Percentiles rank a stretch among this genome's conserved stretches.
phyloP scores from a whole-genome alignment of 371 early-diverging fungal genomes.

The Vairimorpha apis region DNA sequence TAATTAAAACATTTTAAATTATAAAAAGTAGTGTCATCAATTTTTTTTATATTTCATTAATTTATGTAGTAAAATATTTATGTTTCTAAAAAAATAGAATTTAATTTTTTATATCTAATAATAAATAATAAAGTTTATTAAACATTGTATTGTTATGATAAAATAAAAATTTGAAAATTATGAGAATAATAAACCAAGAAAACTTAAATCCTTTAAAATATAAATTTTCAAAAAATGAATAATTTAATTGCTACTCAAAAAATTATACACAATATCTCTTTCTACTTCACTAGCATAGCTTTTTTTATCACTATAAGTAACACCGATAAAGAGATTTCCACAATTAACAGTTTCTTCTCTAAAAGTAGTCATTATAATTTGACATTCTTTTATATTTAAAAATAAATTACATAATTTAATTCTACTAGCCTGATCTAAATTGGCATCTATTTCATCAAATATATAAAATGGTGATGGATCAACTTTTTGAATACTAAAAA shows the following conservation, averaged over 20 bases:
- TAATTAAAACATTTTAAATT: no score
- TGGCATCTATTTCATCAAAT: conserved; percentile 99
- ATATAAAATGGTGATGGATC: conserved; percentile 97
- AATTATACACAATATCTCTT: conserved; percentile 7
- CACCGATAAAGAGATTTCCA: conserved; percentile 56
- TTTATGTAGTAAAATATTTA: no score
- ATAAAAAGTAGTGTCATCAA: no score
- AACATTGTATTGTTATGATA: no score
- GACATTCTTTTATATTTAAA: conserved; percentile 37
- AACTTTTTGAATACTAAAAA: conserved; percentile 97
- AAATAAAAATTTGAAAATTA: no score
- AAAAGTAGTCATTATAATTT: conserved; percentile 61
- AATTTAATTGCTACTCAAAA: neutral
- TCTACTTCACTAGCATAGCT: conserved; percentile 37
- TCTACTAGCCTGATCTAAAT: conserved; percentile 70
- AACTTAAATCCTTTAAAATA: no score
- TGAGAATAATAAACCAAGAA: no score
- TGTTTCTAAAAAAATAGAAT: no score
- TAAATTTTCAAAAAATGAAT: no score
- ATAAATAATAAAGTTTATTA: no score
- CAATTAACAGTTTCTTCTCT: conserved; percentile 48
- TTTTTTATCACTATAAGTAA: conserved; percentile 41
- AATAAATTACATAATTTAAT: conserved; percentile 39
- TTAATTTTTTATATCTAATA: no score
- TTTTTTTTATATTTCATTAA: no score